A percentile compares a stretch with the other conserved stretches of the same genome.
Conservation (phyloP, 768 basidiomycete genomes). For the Scleroderma bovista region DNA sequence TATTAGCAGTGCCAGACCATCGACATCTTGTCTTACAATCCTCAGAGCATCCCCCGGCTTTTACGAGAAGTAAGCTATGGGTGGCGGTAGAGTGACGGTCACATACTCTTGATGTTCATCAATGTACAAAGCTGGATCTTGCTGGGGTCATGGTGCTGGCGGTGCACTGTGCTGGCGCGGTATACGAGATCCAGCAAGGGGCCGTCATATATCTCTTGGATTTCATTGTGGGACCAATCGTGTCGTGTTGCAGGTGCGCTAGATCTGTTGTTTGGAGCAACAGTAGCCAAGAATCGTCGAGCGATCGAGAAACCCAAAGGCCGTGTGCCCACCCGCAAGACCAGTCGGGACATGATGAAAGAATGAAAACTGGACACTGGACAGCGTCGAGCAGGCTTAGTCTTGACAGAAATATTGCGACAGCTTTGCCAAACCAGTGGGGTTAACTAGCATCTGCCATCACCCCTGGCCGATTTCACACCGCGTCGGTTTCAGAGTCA, state of each 20-base stretch:
- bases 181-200: conserved; percentile 89
- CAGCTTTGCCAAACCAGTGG: background rate
- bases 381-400: too few relatives aligned
- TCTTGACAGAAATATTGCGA: background rate
- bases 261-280: conserved; percentile 19
- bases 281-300: conserved; percentile 55
- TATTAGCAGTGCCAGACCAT: background rate
- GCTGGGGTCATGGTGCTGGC: conserved; percentile 78
- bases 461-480: background rate
- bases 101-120: conserved; percentile 96
- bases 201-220: conserved; percentile 78
- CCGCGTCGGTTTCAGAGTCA: too few relatives aligned
- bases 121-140: conserved; percentile 96
- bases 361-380: background rate
- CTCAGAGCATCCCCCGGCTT: conserved; percentile 93
- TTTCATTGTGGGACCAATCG: conserved; percentile 74
- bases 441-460: too few relatives aligned
- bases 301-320: conserved; percentile 19
- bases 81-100: conserved; percentile 20
- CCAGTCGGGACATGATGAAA: conserved; percentile 9
- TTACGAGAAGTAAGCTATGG: conserved; percentile 6
- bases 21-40: conserved; percentile 62
- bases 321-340: conserved; percentile 6
- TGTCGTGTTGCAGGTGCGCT: conserved; percentile 37
- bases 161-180: conserved; percentile 77